phyloP scores from a whole-genome alignment of 2,329 filamentous ascomycete species.

The Colletotrichum destructivum region DNA sequence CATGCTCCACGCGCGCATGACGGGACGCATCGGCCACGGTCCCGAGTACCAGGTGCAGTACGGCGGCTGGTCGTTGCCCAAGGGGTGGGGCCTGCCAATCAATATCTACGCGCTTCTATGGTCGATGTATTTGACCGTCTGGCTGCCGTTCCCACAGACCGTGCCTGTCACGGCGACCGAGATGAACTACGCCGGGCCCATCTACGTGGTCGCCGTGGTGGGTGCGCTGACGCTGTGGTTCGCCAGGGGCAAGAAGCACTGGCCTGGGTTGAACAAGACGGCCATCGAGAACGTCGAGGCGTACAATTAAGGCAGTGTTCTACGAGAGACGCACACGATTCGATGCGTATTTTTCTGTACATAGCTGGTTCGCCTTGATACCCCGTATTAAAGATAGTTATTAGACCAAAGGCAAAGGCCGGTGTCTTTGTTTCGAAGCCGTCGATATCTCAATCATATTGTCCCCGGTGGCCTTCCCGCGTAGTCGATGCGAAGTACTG shows the following conservation, averaged over 20 bases:
- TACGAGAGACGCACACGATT: neutral
- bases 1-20: conserved; percentile 37
- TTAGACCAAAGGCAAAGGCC: neutral
- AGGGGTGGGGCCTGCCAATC: conserved; percentile 28
- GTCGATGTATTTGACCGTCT: conserved; percentile 34
- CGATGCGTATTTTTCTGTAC: neutral
- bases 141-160: conserved; percentile 39
- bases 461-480: too few species aligned
- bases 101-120: conserved; percentile 36
- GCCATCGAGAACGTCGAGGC: conserved; percentile 34
- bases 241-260: conserved; percentile 36
- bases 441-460: too few species aligned
- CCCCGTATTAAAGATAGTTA: neutral
- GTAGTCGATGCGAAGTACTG: too few species aligned
- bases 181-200: conserved; percentile 37
- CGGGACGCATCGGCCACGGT: conserved; percentile 33
- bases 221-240: conserved; percentile 36
- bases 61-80: conserved; percentile 34
- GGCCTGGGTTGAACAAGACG: conserved; percentile 37
- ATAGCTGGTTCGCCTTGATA: neutral
- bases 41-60: conserved; percentile 30
- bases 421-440: neutral
- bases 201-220: conserved; percentile 31
- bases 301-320: neutral
- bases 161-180: conserved; percentile 36